Conservation (phyloP, 2,329 filamentous ascomycete species). For the Trichoderma koningiopsis region DNA sequence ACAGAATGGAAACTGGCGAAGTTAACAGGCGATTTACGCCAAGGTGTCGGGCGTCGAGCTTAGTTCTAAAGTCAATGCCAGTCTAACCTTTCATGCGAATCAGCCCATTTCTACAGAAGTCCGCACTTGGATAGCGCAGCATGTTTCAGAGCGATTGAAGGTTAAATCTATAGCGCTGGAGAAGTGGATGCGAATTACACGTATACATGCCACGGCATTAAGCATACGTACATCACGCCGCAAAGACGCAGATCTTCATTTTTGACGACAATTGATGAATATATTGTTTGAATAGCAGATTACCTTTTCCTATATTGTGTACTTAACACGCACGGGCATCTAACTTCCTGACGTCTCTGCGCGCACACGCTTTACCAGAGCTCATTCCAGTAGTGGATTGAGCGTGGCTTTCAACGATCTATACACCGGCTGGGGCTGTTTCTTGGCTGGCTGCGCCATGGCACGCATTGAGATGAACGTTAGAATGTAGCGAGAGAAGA, state of each 20-base stretch:
- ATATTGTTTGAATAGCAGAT: neutral
- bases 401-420: neutral
- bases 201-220: neutral
- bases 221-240: neutral
- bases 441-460: neutral
- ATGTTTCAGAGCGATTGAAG: neutral
- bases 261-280: neutral
- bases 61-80: neutral
- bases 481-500: too few species aligned
- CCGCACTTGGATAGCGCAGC: neutral
- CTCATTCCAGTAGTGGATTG: neutral
- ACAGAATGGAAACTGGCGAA: neutral
- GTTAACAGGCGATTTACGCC: neutral
- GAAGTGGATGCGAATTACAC: neutral
- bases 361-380: neutral
- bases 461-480: neutral
- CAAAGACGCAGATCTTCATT: neutral
- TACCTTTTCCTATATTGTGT: rapidly evolving
- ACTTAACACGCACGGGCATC: neutral
- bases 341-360: neutral
- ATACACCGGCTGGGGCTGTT: neutral
- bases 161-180: neutral
- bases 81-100: neutral
- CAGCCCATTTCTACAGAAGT: neutral
- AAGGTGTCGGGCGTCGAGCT: neutral